Evolutionary conservation across 1,284 basidiomycete species (phyloP), one percentile per base, ranked within the genome.

Genomic region (Boletus mariae): DNA sequence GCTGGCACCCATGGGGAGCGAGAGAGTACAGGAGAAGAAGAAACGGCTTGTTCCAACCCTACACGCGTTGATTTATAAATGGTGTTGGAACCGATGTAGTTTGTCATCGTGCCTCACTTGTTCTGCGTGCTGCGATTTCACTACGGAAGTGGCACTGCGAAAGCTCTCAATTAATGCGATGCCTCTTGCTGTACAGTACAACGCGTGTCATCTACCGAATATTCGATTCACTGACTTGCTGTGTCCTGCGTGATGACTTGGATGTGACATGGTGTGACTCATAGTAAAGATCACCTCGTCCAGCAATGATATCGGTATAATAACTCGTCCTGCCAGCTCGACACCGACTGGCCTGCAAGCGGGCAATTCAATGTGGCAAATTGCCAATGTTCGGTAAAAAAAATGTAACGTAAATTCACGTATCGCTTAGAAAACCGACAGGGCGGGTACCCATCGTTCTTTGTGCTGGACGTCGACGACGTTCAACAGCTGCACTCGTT

Each of bases 381-480:
- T 23, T 13, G 26, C 47, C 52, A 45, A 50, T 52, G 45, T 35
- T 45, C 31, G 57, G 54, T 45, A 63, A 61, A 58, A 58, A 61
- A 46, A 40, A 49, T 42, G 40, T 63, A 45, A 67, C 66, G 66
- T 67, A 67, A 71, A 58, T 12, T 68, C 66, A 62, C 66, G 64
- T 65, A 68, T 53, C 35, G 41, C 53, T 35, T 28, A 67, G 67
- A 67, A 67, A 69, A 71, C 57, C 58, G 46, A 54, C 59, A 54
- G 50, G 37, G 41, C 61, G 56, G 54, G 51, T 53, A 31, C 10
- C 13, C 44, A 25, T 50, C 41, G 1, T 55, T 55, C 55, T 60
- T 58, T 53, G 57, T 71, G 61, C 53, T 64, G 55, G 64, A 67
- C 65, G 65, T 67, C 59, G 15, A 71, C 64, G 54, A 57, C 66